Evolutionary conservation across 768 basidiomycete species (phyloP).

Genomic region (Hypholoma fasciculare): DNA sequence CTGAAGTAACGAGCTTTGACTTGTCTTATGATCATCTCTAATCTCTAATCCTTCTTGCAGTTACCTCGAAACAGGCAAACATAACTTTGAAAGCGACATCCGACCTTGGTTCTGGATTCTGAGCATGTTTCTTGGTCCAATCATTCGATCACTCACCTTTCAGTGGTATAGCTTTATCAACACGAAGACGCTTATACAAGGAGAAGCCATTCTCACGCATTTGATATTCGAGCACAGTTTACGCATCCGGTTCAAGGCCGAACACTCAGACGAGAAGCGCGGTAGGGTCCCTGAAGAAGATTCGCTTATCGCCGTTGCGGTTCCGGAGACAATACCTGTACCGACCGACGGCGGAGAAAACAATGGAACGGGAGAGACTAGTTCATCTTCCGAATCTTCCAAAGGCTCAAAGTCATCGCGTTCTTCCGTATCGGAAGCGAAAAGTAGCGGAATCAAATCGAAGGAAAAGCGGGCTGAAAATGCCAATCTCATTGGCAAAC

Average conservation of each 20-base stretch:
- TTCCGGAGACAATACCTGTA: not conserved
- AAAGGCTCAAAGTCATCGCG: not conserved
- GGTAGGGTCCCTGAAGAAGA: too few species aligned
- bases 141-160: conserved; percentile 40
- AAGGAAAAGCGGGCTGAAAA: not conserved
- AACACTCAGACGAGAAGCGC: conserved; percentile 5
- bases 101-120: conserved; percentile 73
- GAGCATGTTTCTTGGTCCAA: conserved; percentile 49
- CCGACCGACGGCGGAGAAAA: not conserved
- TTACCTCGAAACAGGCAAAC: conserved; percentile 57
- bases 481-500: conserved; percentile 65
- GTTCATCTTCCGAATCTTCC: not conserved
- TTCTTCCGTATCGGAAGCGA: not conserved
- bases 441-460: conserved; percentile 2
- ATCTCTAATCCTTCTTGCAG: conserved; percentile 23
- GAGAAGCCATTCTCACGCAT: conserved; percentile 44
- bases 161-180: conserved; percentile 57
- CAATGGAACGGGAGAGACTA: not conserved
- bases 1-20: conserved; percentile 27
- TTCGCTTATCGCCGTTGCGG: too few species aligned
- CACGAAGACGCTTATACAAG: conserved; percentile 39
- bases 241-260: conserved; percentile 59
- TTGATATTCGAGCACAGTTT: conserved; percentile 47
- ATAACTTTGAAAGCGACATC: conserved; percentile 38
- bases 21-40: not conserved